phyloP scores from a whole-genome alignment of 2,329 filamentous ascomycete genomes.

The Phoma sp. region DNA sequence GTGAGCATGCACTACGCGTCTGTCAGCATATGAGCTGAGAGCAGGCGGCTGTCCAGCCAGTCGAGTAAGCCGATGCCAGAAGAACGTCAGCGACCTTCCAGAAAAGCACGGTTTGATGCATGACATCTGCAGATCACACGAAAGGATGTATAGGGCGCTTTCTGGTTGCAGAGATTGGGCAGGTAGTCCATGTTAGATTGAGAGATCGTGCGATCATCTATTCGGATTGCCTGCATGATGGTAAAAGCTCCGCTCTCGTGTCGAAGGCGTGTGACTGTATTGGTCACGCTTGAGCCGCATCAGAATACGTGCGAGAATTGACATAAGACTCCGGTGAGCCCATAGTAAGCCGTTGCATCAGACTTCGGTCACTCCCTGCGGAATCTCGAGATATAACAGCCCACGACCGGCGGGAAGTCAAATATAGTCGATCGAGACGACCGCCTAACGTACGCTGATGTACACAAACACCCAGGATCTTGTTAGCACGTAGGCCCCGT shows the following conservation, averaged over 20 bases:
- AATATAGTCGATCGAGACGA: too few species aligned
- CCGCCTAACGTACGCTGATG: too few species aligned
- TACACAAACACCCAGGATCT: too few species aligned
- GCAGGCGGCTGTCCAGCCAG: constrained; percentile 7
- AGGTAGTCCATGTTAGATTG: neutral
- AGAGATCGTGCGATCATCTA: neutral
- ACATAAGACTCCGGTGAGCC: constrained; percentile 5
- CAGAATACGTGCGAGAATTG: neutral
- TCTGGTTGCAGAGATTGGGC: neutral
- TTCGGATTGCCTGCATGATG: neutral
- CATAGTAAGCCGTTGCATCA: neutral
- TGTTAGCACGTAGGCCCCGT: too few species aligned
- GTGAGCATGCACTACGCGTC: constrained; percentile 13
- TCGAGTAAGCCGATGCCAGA: constrained; percentile 5
- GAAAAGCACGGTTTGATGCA: constrained; percentile 6
- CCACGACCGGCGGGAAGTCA: neutral
- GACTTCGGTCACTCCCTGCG: neutral
- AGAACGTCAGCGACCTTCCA: neutral
- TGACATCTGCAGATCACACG: neutral
- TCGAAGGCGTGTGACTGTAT: neutral
- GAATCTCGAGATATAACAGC: neutral
- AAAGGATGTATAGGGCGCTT: neutral
- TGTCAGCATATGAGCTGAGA: constrained; percentile 15
- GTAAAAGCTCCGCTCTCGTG: neutral
- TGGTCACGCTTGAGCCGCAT: neutral